A percentile compares a stretch with the other conserved stretches of the same genome.
phyloP scores from a whole-genome alignment of 108 stramenopile species.

The Cyclostephanos tholiformis region DNA sequence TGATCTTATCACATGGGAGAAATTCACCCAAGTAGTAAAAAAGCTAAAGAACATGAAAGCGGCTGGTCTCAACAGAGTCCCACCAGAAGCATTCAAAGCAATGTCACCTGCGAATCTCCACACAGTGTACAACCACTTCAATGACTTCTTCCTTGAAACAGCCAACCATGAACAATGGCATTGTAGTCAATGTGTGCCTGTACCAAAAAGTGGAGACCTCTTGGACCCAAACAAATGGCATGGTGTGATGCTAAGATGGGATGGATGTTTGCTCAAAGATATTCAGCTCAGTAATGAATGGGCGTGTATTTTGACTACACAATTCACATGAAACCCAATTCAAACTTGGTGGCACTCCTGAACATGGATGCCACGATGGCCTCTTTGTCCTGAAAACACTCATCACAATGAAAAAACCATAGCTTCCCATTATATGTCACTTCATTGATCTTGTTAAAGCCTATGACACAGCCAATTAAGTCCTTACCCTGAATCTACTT shows the following conservation, averaged over 20 bases:
- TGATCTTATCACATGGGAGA: background rate
- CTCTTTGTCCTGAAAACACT: conserved; percentile 17
- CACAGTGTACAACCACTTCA: background rate
- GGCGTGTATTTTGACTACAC: background rate
- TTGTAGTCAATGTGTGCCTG: background rate
- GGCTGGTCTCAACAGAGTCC: conserved; percentile 4
- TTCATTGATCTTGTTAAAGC: conserved; percentile 35
- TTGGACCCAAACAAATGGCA: conserved; percentile 10
- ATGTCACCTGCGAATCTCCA: background rate
- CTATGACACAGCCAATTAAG: conserved; percentile 26
- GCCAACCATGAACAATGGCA: conserved; percentile 16
- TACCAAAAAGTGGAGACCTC: conserved; percentile 4
- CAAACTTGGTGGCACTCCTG: conserved; percentile 18
- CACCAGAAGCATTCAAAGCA: conserved; percentile 18
- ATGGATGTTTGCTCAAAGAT: conserved; percentile 29
- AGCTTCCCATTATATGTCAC: background rate
- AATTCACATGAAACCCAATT: conserved; percentile 1
- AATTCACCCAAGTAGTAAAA: background rate
- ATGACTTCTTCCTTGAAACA: background rate
- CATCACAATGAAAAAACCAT: background rate
- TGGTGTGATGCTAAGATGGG: conserved; percentile 6
- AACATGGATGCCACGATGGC: conserved; percentile 12
- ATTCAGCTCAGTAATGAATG: too few relatives aligned
- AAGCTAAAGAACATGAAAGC: conserved; percentile 12
- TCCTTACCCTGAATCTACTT: background rate